Percentiles rank a stretch among this genome's conserved stretches.
phyloP scores from a whole-genome alignment of 2,329 filamentous ascomycete genomes.

The Claviceps pusilla region DNA sequence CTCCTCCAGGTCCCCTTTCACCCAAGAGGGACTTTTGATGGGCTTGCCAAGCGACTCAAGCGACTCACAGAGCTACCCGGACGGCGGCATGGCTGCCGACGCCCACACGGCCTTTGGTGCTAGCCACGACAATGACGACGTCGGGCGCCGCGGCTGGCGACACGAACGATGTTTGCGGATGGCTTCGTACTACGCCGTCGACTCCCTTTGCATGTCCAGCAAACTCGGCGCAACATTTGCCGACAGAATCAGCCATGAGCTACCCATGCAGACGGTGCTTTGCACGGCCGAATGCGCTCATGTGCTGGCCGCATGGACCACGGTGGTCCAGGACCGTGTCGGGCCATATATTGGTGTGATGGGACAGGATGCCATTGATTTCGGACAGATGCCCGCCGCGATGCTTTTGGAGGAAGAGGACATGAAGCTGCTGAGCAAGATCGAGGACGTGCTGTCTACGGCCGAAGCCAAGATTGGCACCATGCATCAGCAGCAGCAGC shows the following conservation, averaged over 20 bases:
- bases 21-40: no score
- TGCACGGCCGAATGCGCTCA: conserved; percentile 90
- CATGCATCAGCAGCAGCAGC: conserved; percentile 26
- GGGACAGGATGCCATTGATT: conserved; percentile 67
- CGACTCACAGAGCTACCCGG: no score
- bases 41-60: no score
- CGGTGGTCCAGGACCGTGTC: conserved; percentile 85
- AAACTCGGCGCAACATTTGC: conserved; percentile 74
- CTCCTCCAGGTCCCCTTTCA: conserved; percentile 14
- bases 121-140: conserved; percentile 8
- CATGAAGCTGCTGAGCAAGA: conserved; percentile 66
- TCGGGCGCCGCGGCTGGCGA: conserved; percentile 41
- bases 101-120: not conserved
- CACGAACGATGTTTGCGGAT: conserved; percentile 80
- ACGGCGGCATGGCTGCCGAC: no score
- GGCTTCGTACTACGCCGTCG: conserved; percentile 88
- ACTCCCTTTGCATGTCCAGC: conserved; percentile 78
- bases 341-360: conserved; percentile 77
- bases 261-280: conserved; percentile 80
- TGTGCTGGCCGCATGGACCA: conserved; percentile 86
- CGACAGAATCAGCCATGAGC: conserved; percentile 67
- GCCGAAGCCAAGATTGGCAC: conserved; percentile 64
- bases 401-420: conserved; percentile 91
- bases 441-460: conserved; percentile 61
- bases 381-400: conserved; percentile 65